These are phyloP conservation scores for Backusella mclennaniae DNA, from an alignment of 192 early-diverging fungal species.

Conservation along the genomic window DNA sequence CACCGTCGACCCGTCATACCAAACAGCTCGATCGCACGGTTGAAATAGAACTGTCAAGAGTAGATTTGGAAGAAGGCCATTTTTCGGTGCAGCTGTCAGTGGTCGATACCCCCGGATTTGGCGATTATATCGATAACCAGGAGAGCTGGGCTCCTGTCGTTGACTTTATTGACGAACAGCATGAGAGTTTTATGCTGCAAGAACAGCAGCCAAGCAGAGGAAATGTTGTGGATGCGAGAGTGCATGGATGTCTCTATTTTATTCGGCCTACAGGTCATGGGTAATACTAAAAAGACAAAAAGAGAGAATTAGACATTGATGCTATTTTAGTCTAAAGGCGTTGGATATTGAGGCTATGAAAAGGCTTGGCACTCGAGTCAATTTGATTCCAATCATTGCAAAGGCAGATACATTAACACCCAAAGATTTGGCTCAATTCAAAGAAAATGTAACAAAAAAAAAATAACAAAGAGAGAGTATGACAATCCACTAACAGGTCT, in stretches of 20 bases:
- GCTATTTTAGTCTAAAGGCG: slow-evolving; percentile 54
- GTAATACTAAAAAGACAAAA: slow-evolving; percentile 30
- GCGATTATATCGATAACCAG: slow-evolving; percentile 98
- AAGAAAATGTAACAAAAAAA: slow-evolving; percentile 57
- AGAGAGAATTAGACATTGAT: not conserved
- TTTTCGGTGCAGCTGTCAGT: slow-evolving; percentile 91
- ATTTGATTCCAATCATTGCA: slow-evolving; percentile 91
- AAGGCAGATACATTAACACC: slow-evolving; percentile 90
- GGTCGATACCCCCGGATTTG: slow-evolving; percentile 97
- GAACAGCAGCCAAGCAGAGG: slow-evolving; percentile 84
- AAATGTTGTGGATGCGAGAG: slow-evolving; percentile 87
- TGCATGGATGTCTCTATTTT: slow-evolving; percentile 96
- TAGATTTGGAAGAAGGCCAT: slow-evolving; percentile 96
- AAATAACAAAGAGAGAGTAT: slow-evolving; percentile 8
- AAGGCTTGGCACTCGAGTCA: slow-evolving; percentile 84
- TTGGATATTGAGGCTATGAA: slow-evolving; percentile 95
- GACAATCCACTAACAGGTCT: not conserved
- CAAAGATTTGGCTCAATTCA: slow-evolving; percentile 79
- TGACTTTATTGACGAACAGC: slow-evolving; percentile 94
- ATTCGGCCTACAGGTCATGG: slow-evolving; percentile 96
- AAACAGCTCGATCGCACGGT: slow-evolving; percentile 96
- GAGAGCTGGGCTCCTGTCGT: slow-evolving; percentile 93
- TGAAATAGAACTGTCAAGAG: slow-evolving; percentile 96
- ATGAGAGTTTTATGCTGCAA: slow-evolving; percentile 89
- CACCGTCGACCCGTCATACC: slow-evolving; percentile 61